phyloP scores from a whole-genome alignment of 768 basidiomycete species.

The Auriculariales sp. region DNA sequence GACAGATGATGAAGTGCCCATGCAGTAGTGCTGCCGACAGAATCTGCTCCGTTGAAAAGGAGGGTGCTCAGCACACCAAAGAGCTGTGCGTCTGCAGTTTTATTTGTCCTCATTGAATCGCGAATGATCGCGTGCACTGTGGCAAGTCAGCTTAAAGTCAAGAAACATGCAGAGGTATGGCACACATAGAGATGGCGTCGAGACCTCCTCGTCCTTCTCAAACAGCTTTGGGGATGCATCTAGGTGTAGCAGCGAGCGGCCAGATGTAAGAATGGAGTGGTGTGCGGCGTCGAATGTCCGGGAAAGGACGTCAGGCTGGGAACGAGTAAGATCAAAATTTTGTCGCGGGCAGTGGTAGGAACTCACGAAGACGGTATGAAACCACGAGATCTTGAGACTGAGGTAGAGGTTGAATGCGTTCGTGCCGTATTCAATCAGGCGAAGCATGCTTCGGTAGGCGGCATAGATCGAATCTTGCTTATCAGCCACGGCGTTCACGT shows the following conservation, averaged over 20 bases:
- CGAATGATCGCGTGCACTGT: no score
- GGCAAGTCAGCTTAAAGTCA: no score
- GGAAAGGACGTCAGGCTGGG: slow-evolving; percentile 39
- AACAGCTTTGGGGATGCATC: slow-evolving; percentile 72
- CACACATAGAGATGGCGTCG: no score
- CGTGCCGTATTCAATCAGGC: slow-evolving; percentile 17
- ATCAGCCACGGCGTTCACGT: slow-evolving; percentile 70
- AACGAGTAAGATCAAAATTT: neutral
- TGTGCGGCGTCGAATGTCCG: slow-evolving; percentile 41
- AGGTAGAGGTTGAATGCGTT: slow-evolving; percentile 72
- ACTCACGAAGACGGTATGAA: slow-evolving; percentile 10
- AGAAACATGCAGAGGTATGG: no score
- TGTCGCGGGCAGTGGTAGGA: neutral
- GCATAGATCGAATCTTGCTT: slow-evolving; percentile 63
- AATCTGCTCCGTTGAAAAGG: slow-evolving; percentile 84
- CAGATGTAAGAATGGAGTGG: slow-evolving; percentile 48
- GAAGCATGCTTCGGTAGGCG: slow-evolving; percentile 30
- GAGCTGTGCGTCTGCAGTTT: slow-evolving; percentile 67
- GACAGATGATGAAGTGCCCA: slow-evolving; percentile 76
- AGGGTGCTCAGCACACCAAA: slow-evolving; percentile 78
- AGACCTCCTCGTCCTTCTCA: slow-evolving; percentile 33
- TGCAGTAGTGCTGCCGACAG: slow-evolving; percentile 65
- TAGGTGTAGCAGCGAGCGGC: slow-evolving; percentile 61
- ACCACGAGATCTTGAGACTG: slow-evolving; percentile 48
- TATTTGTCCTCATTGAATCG: slow-evolving; percentile 34